Evolutionary conservation across 352 stramenopile species (phyloP).

Genomic region (Pythium utonaiense): DNA sequence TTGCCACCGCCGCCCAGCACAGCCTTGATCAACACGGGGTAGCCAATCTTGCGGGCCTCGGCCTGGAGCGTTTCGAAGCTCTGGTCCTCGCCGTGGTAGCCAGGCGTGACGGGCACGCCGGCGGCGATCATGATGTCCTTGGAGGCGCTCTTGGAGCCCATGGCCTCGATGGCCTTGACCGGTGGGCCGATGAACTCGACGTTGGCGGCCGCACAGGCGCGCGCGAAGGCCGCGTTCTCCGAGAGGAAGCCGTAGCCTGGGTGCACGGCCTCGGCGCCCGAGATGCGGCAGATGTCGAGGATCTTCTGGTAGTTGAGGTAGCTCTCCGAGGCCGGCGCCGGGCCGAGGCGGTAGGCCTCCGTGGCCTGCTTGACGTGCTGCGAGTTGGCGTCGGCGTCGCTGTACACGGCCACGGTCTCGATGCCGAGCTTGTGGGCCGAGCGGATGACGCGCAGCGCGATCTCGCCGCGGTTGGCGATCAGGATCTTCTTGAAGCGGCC

Average conservation of each 20-base stretch:
- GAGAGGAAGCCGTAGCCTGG: conserved; percentile 91
- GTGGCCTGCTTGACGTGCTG: conserved; percentile 74
- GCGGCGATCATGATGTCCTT: conserved; percentile 91
- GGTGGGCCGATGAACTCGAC: conserved; percentile 91
- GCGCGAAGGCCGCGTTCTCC: conserved; percentile 81
- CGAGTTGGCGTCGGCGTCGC: conserved; percentile 77
- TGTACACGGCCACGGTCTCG: conserved; percentile 90
- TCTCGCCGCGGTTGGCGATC: conserved; percentile 90
- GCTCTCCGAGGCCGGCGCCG: conserved; percentile 62
- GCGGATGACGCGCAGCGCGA: conserved; percentile 83
- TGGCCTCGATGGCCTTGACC: conserved; percentile 82
- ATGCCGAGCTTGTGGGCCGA: conserved; percentile 87
- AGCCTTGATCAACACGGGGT: conserved; percentile 92
- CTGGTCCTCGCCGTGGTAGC: conserved; percentile 91
- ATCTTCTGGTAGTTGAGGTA: conserved; percentile 82
- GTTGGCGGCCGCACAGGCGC: conserved; percentile 58
- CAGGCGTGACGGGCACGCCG: conserved; percentile 83
- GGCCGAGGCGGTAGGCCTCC: conserved; percentile 69
- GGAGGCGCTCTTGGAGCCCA: conserved; percentile 91
- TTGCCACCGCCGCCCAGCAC: conserved; percentile 89
- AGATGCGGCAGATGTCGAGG: conserved; percentile 55
- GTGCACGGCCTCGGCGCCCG: conserved; percentile 81
- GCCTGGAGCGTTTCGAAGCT: conserved; percentile 62
- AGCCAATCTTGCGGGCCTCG: conserved; percentile 87
- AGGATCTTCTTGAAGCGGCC: conserved; percentile 88